Percentiles rank a stretch among this genome's conserved stretches.
Conservation (phyloP, 106 monocot genomes). For the Dendrobium huoshanense region DNA sequence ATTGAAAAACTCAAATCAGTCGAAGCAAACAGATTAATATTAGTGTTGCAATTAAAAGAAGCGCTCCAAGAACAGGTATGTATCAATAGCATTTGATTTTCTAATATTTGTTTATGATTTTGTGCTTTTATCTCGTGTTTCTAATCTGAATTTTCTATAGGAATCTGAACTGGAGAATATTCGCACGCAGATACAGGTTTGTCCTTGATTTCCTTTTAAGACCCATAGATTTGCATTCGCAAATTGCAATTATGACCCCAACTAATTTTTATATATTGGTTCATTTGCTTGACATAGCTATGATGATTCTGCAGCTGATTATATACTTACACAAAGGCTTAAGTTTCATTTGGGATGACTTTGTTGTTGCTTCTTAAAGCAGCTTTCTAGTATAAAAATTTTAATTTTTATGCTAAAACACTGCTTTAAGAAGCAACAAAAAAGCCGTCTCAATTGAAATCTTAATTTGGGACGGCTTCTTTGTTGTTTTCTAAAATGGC, state of each 20-base stretch:
- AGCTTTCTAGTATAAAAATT: too few species aligned
- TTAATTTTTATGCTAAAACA: too few species aligned
- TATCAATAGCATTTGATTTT: not conserved
- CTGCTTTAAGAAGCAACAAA: too few species aligned
- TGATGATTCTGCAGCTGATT: not conserved
- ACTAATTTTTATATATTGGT: not conserved
- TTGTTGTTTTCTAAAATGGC: too few species aligned
- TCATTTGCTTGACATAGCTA: not conserved
- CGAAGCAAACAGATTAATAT: slow-evolving; percentile 52
- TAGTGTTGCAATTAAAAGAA: slow-evolving; percentile 69
- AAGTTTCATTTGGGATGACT: too few species aligned
- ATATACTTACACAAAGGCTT: not conserved
- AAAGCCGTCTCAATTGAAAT: too few species aligned
- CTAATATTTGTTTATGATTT: not conserved
- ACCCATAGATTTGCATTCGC: not conserved
- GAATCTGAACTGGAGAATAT: slow-evolving; percentile 86
- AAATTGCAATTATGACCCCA: not conserved
- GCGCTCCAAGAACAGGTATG: slow-evolving; percentile 86
- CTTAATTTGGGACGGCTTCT: too few species aligned
- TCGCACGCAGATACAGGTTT: slow-evolving; percentile 80
- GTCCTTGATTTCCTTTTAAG: not conserved
- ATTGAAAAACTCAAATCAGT: slow-evolving; percentile 62
- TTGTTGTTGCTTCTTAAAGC: too few species aligned
- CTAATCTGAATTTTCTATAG: slow-evolving; percentile 37
- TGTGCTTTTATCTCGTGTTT: not conserved